Evolutionary conservation across 352 stramenopile species (phyloP).

Genomic region (Pythium volutum): DNA sequence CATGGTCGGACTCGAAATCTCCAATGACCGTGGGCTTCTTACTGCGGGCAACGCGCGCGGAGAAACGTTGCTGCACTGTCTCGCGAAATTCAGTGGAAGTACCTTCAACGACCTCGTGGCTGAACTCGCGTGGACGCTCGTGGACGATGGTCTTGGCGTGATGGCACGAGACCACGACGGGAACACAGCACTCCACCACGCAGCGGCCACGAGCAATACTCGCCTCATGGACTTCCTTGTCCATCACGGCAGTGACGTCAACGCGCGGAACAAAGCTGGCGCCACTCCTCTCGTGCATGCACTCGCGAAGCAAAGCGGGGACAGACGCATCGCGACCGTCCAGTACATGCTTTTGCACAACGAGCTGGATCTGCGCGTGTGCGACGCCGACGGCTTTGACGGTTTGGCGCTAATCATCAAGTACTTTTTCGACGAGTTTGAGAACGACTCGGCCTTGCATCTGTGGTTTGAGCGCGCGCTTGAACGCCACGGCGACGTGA

Average conservation of each 20-base stretch:
- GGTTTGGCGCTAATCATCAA: constrained; percentile 28
- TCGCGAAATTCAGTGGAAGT: constrained; percentile 38
- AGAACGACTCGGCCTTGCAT: constrained; percentile 29
- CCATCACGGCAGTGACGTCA: constrained; percentile 41
- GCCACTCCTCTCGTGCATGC: constrained; percentile 49
- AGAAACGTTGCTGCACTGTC: constrained; percentile 54
- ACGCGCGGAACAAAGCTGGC: constrained; percentile 35
- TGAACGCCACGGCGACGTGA: neutral
- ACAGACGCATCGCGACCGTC: neutral
- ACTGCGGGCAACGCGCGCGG: constrained; percentile 32
- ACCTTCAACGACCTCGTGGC: constrained; percentile 41
- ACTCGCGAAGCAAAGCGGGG: constrained; percentile 22
- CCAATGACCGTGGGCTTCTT: constrained; percentile 36
- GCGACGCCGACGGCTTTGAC: neutral
- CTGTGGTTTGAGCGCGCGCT: constrained; percentile 34
- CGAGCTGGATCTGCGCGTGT: neutral
- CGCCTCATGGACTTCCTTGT: constrained; percentile 64
- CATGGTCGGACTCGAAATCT: constrained; percentile 45
- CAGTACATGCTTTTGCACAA: constrained; percentile 13
- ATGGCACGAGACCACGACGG: constrained; percentile 31
- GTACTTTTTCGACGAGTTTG: constrained; percentile 38
- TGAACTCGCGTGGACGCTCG: constrained; percentile 59
- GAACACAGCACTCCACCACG: constrained; percentile 54
- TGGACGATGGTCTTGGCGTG: constrained; percentile 42
- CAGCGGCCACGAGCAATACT: constrained; percentile 41